Evolutionary conservation across 768 basidiomycete genomes (phyloP), one percentile per base, ranked within the genome.

Genomic region (Podaxis sp.): DNA sequence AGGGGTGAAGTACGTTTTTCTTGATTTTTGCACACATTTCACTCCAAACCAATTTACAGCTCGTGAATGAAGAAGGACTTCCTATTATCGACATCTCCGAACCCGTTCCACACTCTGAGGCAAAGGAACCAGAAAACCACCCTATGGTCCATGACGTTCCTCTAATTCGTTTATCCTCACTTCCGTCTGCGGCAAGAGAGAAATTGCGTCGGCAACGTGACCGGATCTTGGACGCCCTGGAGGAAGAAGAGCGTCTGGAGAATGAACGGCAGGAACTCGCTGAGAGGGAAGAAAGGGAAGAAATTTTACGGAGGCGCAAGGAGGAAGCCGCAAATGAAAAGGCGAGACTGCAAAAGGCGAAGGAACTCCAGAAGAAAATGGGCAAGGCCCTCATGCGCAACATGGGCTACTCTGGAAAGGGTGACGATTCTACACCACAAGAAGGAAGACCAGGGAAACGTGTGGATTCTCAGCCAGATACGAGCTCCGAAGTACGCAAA

Each of bases 31-130:
- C 37, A 58, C 66, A 51, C 63, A 36, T 65, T 66, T 66, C 67
- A 70, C 64, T 58, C 65, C 69, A 66, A 56, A 69, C 55, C 63
- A 13, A 33, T 40, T 65, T 68, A 6, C 64, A 92, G 90, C 77
- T 88, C 57, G 67, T 88, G 44, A 90, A 89, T 68, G 89, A 91
- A 68, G 90, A 93, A 53, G 90, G 90, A 2, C 82, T 90, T 41
- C 91, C 91, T 11, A 88, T 93, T 65, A 79, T 92, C 64, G 91
- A 93, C 40, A 87, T 93, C 61, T 82, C 81, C 33, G 91, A 93
- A 69, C 85, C 85, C 46, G 68, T 81, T 3, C 55, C 73, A 22
- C 74, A 69, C 30, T 56, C 62, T 28, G 66, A 67, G 44, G 65
- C 66, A 13, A 33, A 56, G n/a, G 58, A 58, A 22, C 56, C 67